These are phyloP conservation scores for Periconia digitata DNA, from an alignment of 2,329 filamentous ascomycete genomes.

Conservation along the genomic window DNA sequence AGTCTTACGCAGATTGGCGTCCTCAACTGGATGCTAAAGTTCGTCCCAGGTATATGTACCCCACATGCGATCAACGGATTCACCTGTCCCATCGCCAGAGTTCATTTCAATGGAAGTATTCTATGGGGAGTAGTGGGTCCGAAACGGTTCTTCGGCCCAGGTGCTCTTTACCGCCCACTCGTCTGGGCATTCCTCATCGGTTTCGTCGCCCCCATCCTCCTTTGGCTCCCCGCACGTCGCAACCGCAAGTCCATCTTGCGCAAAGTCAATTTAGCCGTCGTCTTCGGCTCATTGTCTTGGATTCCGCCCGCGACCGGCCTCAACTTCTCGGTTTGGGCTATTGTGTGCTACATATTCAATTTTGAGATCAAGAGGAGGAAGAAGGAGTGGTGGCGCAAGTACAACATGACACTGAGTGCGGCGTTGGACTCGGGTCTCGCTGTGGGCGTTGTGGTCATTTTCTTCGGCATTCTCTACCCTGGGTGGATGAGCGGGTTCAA, in stretches of 20 bases:
- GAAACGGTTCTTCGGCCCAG: conserved; percentile 75
- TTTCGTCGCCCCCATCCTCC: conserved; percentile 69
- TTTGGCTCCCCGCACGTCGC: conserved; percentile 70
- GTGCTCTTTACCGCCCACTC: conserved; percentile 72
- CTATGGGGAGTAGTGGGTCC: conserved; percentile 89
- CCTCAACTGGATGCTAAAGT: conserved; percentile 85
- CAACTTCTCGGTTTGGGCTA: conserved; percentile 84
- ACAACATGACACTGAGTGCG: conserved; percentile 85
- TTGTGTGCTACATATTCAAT: conserved; percentile 86
- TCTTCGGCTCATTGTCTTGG: conserved; percentile 82
- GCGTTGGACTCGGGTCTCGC: conserved; percentile 82
- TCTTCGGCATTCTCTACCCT: conserved; percentile 84
- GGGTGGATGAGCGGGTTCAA: conserved; percentile 71
- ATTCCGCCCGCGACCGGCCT: conserved; percentile 81
- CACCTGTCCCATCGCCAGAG: conserved; percentile 81
- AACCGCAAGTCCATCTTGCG: conserved; percentile 64
- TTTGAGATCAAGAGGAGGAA: conserved; percentile 69
- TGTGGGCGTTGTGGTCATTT: conserved; percentile 79
- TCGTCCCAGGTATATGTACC: conserved; percentile 77
- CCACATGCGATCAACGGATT: conserved; percentile 81
- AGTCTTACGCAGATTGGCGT: conserved; percentile 81
- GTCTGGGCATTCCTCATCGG: conserved; percentile 83
- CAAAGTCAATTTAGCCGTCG: conserved; percentile 78
- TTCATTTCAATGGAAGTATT: conserved; percentile 88
- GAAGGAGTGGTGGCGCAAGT: conserved; percentile 83